Base-by-base conservation (phyloP, 1,284 basidiomycete genomes). In the Gymnopus androsaceus region DNA sequence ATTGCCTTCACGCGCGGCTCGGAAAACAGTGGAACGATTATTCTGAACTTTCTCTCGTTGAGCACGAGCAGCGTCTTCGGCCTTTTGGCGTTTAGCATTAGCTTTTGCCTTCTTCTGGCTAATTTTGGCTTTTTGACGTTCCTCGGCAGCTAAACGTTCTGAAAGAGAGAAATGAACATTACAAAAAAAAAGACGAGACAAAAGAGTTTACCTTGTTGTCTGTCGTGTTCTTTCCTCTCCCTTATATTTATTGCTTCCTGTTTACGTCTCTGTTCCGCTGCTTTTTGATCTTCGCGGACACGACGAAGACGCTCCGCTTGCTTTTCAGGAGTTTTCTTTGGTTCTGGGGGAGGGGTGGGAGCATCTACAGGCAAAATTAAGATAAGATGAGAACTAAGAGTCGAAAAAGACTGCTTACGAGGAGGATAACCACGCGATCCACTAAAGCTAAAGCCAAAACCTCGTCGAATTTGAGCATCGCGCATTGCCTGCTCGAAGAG, bases 11-110 rank as follows among this genome's bases (percentile, higher is more conserved):
- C 87, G 79, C 45, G 86, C 86, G 30, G 86, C 85, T 12, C 76
- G 71, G 67, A 91, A 90, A 19, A 81, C 76, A 27, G 75, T 74
- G 7, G 84, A 85, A 51, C 88, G 82, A 48, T 74, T 71, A 19
- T 63, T 67, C 62, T 90, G 88, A 27, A 73, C 68, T 54, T 74
- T 75, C 63, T 81, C 69, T 54, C 77, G 75, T 48, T 77, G 76
- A 25, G 66, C 64, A 49, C 74, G 78, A 19, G 75, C 77, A 28
- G 75, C 73, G 59, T 80, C 67, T 54, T 80, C 80, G 25, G 83
- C 81, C 31, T 76, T 74, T 64, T 77, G 76, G 49, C 80, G 79
- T 48, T 75, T 72, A 15, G 72, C 75, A 56, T 80, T 74, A 1
- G 78, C 80, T 57, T 81, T 72, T 2, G 75, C 80, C 67, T 83